Base-by-base conservation (phyloP, 208 protist genomes). In the Leishmania major region DNA sequence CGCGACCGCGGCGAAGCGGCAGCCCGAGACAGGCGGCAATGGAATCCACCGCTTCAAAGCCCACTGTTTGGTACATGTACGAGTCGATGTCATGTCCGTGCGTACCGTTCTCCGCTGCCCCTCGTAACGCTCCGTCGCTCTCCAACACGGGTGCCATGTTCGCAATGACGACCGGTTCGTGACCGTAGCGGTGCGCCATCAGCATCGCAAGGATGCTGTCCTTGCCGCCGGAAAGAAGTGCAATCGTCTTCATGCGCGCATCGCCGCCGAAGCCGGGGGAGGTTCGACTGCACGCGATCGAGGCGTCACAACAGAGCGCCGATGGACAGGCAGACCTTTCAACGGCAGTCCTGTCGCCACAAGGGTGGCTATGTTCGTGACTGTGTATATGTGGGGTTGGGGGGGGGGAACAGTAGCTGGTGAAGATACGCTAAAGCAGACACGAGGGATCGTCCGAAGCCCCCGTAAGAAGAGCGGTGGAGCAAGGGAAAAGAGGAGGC, bases 21-120 rank as follows among this genome's bases (percentile, higher is more conserved):
- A 99, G 69, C 11, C 88, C 87, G 59, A 99, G 79, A 84, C 97
- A 99, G 13, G 93, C 55, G 0, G 98, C 96, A 49, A 99, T 95
- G 13, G 77, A 60, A 17, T 92, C 87, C 66, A 99, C 92, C 0
- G 93, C 94, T 69, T 98, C 94, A 85, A 99, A 96, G 28, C 99
- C 99, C 15, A 99, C 99, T 0, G 99, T 99, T 91, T 99, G 99
- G 88, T 99, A 99, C 95, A 98, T 99, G 91, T 97, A 99, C 40
- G 96, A 99, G 87, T 99, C 99, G 40, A 99, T 86, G 84, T 99
- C 99, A 47, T 94, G 77, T 40, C 85, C 85, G 19, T 87, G 74
- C n/a, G 82, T 69, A 15, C 71, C 84, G 25, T 69, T 69, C 22
- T 82, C 79, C 15, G 72, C 35, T 35, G 49, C 43, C 1, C 73